Evolutionary conservation across 805 yeast genomes (phyloP), one percentile per base, ranked within the genome.

Genomic region (Torulaspora maleeae): DNA sequence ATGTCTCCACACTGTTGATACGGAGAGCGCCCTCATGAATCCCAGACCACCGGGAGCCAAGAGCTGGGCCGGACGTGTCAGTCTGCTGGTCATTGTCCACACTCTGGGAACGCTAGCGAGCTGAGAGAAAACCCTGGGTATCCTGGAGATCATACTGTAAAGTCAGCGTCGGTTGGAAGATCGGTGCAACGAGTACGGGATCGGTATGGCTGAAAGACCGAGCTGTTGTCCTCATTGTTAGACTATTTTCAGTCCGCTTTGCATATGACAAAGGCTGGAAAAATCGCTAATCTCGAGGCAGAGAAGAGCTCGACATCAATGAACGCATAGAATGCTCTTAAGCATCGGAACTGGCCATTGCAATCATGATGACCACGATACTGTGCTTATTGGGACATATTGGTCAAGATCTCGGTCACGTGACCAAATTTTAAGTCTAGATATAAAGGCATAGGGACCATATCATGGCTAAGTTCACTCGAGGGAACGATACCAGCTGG

Each of bases 1-100:
- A 61, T 91, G 99, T 8, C 43, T 43, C 2, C 48, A 22, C 5
- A 58, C 44, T 0, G 32, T 10, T 11, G 70, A 38, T 11, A 57
- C 52, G 1, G 72, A 60, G 53, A 58, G 54, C 15, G 32, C 36
- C 15, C 41, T 38, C 11, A 12, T 36, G 15, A 27, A 13, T 2
- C 29, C 12, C 28, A 27, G 9, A 4, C 29, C 11, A 7, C 25
- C 25, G 25, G 25, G 25, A 22, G 25, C 25, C 25, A 22, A 2
- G 10, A 22, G 8, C 25, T 3, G 25, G 10, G 25, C 25, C 10
- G 25, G 25, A 8, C 25, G 4, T 22, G 25, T 22, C 25, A 16
- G 2, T 9, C 16, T 39, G 6, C 4, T 27, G 19, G 29, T 22
- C 37, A 24, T 22, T 13, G 36, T 30, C 19, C 41, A 40, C n/a